Evolutionary conservation across 129 eudicot genomes (phyloP), one percentile per base, ranked within the genome.

Genomic region (Pulicaria dysenterica): DNA sequence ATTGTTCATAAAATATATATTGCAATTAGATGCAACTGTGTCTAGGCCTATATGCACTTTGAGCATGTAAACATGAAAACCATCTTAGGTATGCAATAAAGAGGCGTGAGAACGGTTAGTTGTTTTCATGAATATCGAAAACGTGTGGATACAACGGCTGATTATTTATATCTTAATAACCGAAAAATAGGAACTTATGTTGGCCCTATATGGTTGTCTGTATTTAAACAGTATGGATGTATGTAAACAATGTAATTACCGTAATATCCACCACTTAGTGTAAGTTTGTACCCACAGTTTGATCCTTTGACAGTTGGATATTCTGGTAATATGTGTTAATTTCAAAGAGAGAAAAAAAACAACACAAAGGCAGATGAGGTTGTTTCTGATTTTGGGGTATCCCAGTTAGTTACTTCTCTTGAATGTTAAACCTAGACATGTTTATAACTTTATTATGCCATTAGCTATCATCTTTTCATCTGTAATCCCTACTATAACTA

Each of bases 181-280:
- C 24, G 40, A 79, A 49, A 24, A 45, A 42, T n/a, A 14, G 53
- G 44, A 50, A 49, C 40, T 50, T 46, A 1, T 44, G 42, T 66
- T 49, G 63, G 83, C 55, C 53, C 54, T 64, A 19, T 64, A 63
- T 72, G 55, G 38, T 65, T 65, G 57, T 42, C 51, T 34, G 71
- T 68, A 69, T 69, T n/a, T 59, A 61, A 74, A 9, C 63, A 16
- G 59, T 3, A 56, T 56, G 1, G 1, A 54, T 79, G 79, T 73
- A 48, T 43, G 79, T 68, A 64, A 67, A 79, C 83, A 79, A 79
- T 79, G 75, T 79, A 73, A 58, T 79, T 67, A 69, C 76, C 40
- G 71, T 41, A 50, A 77, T 7, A 58, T 47, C 47, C 43, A 65
- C 49, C 63, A 55, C 17, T 10, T 55, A 12, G 43, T 48, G 51